Percentiles rank a stretch among this genome's conserved stretches.
Evolutionary conservation across 2,329 filamentous ascomycete genomes (phyloP).

Genomic region (Fulvia fulva): DNA sequence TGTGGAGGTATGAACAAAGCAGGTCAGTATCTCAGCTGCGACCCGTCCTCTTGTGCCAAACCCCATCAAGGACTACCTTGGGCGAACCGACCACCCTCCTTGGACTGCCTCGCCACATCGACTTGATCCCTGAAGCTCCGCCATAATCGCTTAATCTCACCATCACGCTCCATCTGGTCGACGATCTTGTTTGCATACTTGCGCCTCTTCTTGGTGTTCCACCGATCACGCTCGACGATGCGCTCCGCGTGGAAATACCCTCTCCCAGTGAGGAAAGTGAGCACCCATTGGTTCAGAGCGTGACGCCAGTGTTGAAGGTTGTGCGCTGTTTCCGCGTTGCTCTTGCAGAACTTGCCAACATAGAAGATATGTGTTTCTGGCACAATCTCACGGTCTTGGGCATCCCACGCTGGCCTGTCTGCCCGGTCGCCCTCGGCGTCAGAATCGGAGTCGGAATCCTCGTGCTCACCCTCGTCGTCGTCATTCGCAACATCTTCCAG

Average conservation of each 20-base stretch:
- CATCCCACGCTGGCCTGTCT: slow-evolving; percentile 42
- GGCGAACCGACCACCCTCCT: slow-evolving; percentile 32
- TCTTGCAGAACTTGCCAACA: slow-evolving; percentile 56
- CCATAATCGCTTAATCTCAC: slow-evolving; percentile 60
- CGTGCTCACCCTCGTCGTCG: slow-evolving; percentile 49
- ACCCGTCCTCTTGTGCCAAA: no score
- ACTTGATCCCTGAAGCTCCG: slow-evolving; percentile 62
- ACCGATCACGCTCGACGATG: slow-evolving; percentile 58
- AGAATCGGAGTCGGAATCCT: slow-evolving; percentile 28
- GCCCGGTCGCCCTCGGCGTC: slow-evolving; percentile 29
- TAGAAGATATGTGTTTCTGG: slow-evolving; percentile 47
- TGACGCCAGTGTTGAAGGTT: slow-evolving; percentile 71
- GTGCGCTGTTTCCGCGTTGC: slow-evolving; percentile 67
- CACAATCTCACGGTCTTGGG: slow-evolving; percentile 46
- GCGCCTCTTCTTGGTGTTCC: slow-evolving; percentile 57
- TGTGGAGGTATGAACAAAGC: no score
- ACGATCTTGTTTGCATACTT: slow-evolving; percentile 62
- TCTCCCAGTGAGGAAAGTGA: slow-evolving; percentile 56
- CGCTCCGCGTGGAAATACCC: slow-evolving; percentile 56
- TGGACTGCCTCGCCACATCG: slow-evolving; percentile 53
- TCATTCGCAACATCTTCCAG: slow-evolving; percentile 60
- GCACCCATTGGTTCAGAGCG: slow-evolving; percentile 68
- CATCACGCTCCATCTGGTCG: slow-evolving; percentile 57
- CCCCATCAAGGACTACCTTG: slow-evolving; percentile 3
- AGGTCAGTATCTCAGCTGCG: no score